Conservation (phyloP, 495 filamentous ascomycete species). For the Penicillium angulare region DNA sequence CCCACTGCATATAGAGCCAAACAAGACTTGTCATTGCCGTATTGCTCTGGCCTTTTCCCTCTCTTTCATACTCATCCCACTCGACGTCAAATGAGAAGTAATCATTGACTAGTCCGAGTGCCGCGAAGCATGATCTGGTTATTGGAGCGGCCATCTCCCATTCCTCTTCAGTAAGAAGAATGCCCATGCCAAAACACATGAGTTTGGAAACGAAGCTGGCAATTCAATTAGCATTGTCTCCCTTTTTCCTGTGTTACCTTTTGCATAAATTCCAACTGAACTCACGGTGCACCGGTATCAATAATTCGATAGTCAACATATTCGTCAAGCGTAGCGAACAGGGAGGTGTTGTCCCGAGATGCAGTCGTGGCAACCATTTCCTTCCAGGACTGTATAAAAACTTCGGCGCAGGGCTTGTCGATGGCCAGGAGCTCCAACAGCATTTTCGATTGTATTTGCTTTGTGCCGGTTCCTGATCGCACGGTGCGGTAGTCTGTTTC, state of each 20-base stretch:
- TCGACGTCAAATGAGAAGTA: constrained; percentile 26
- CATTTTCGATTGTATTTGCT: constrained; percentile 28
- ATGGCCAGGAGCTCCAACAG: constrained; percentile 22
- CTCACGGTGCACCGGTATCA: constrained; percentile 24
- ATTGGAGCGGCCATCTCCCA: constrained; percentile 8
- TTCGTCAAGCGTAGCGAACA: constrained; percentile 18
- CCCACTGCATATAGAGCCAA: constrained; percentile 25
- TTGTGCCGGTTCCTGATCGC: constrained; percentile 19
- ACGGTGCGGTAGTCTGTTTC: constrained; percentile 27
- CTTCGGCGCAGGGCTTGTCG: constrained; percentile 19
- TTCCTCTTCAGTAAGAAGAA: constrained; percentile 17
- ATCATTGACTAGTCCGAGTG: constrained; percentile 24
- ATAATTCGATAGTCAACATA: constrained; percentile 26
- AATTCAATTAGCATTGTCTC: too few species aligned
- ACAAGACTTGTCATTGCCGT: constrained; percentile 21
- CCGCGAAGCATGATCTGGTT: constrained; percentile 18
- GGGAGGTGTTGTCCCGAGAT: constrained; percentile 16
- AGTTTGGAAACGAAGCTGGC: constrained; percentile 16
- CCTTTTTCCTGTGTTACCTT: not conserved
- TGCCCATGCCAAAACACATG: constrained; percentile 25
- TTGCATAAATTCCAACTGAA: constrained; percentile 5
- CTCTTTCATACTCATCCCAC: constrained; percentile 21
- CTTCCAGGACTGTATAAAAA: constrained; percentile 22
- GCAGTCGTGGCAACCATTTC: constrained; percentile 24
- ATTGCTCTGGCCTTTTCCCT: not conserved